These are phyloP conservation scores for Coemansia sp. DNA, from an alignment of 192 early-diverging fungal genomes.

Conservation along the genomic window DNA sequence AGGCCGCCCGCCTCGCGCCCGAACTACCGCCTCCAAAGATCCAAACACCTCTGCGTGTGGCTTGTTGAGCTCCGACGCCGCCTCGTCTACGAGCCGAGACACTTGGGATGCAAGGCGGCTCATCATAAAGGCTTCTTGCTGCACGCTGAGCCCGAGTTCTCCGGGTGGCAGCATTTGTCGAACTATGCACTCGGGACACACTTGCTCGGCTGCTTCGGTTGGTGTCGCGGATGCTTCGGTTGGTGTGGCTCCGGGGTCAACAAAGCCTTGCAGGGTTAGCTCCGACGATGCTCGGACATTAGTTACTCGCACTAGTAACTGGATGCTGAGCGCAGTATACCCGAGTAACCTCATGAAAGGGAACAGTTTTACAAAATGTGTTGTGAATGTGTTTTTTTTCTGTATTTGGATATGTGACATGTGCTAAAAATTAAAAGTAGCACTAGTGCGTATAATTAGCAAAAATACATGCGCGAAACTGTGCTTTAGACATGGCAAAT, in stretches of 20 bases:
- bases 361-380: neutral
- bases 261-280: neutral
- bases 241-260: conserved; percentile 9
- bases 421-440: too few species aligned
- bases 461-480: too few species aligned
- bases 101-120: conserved; percentile 17
- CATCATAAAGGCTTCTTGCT: neutral
- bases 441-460: too few species aligned
- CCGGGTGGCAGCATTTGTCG: conserved; percentile 16
- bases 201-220: neutral
- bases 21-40: conserved; percentile 19
- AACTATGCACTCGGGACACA: conserved; percentile 21
- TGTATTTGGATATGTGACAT: neutral
- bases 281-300: conserved; percentile 8
- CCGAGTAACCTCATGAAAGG: conserved; percentile 1
- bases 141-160: conserved; percentile 1
- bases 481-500: too few species aligned
- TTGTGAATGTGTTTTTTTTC: neutral
- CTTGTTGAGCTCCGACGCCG: conserved; percentile 15
- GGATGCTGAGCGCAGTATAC: conserved; percentile 11
- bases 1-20: conserved; percentile 18
- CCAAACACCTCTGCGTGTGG: conserved; percentile 11
- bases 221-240: neutral
- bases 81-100: conserved; percentile 18
- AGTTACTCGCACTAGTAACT: conserved; percentile 2